Percentiles rank a stretch among this genome's conserved stretches.
Evolutionary conservation across 2,329 filamentous ascomycete species (phyloP).

Genomic region (Lachnellula cervina): DNA sequence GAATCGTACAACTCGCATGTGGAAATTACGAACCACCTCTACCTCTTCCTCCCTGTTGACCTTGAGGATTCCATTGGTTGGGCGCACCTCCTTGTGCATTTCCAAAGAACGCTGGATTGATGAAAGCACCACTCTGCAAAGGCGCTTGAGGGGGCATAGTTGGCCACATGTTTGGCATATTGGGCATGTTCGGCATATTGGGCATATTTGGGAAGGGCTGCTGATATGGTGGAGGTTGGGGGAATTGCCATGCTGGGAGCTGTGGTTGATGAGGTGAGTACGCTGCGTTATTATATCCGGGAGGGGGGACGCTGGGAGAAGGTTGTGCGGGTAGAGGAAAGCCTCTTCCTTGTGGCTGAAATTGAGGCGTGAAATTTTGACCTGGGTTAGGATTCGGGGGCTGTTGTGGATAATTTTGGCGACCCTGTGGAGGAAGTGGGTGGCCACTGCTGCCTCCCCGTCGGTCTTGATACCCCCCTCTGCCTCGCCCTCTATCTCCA

Average conservation of each 20-base stretch:
- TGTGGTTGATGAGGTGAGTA: constrained; percentile 24
- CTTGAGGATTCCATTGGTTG: constrained; percentile 21
- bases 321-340: constrained; percentile 12
- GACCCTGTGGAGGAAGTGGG: constrained; percentile 17
- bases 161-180: constrained; percentile 7
- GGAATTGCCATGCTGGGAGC: constrained; percentile 22
- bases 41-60: constrained; percentile 14
- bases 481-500: constrained; percentile 22
- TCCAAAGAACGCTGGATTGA: constrained; percentile 30
- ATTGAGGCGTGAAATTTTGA: background rate
- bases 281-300: background rate
- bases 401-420: constrained; percentile 8
- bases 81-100: constrained; percentile 10
- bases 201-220: constrained; percentile 17
- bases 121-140: constrained; percentile 23
- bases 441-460: constrained; percentile 14
- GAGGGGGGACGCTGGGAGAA: background rate
- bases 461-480: constrained; percentile 22
- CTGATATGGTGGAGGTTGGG: constrained; percentile 15
- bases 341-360: constrained; percentile 4
- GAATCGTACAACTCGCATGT: constrained; percentile 8
- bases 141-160: constrained; percentile 12
- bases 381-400: background rate
- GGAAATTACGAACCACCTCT: constrained; percentile 6
- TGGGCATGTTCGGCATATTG: constrained; percentile 7